Conservation (phyloP, 495 filamentous ascomycete species). For the Trichoderma erinaceum region DNA sequence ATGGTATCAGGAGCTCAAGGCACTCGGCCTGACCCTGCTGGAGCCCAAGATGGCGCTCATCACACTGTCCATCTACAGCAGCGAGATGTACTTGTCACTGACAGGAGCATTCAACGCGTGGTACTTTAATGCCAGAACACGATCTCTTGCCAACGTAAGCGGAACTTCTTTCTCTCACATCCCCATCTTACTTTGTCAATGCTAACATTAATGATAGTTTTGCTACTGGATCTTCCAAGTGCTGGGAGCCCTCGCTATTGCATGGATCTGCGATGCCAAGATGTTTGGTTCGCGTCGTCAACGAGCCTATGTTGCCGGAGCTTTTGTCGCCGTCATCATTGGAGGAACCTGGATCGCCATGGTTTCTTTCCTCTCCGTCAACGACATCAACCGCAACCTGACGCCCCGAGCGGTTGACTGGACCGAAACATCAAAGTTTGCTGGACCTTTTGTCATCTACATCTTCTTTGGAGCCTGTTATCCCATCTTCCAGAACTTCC, state of each 20-base stretch:
- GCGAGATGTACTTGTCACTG: conserved; percentile 6
- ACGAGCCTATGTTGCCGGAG: background rate
- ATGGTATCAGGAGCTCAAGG: conserved; percentile 8
- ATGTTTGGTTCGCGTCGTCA: background rate
- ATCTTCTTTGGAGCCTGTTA: conserved; percentile 7
- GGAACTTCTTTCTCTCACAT: background rate
- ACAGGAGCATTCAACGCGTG: conserved; percentile 6
- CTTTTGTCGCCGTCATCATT: conserved; percentile 1
- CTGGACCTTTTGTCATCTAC: conserved; percentile 9
- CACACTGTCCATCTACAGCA: conserved; percentile 12
- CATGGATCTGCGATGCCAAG: conserved; percentile 1
- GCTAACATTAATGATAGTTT: background rate
- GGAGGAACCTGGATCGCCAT: conserved; percentile 12
- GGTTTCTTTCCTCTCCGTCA: conserved; percentile 3
- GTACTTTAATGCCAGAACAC: conserved; percentile 12
- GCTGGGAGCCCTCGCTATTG: conserved; percentile 9
- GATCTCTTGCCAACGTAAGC: conserved; percentile 10
- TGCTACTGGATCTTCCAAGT: conserved; percentile 12
- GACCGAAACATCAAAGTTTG: conserved; percentile 8
- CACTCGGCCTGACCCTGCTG: background rate
- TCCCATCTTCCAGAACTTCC: conserved; percentile 12
- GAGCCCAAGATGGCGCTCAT: conserved; percentile 10
- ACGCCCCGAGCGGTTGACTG: background rate
- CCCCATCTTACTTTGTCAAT: background rate
- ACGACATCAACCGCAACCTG: conserved; percentile 3